Conservation (phyloP, 2,329 filamentous ascomycete species). For the Aspergillus sp. region DNA sequence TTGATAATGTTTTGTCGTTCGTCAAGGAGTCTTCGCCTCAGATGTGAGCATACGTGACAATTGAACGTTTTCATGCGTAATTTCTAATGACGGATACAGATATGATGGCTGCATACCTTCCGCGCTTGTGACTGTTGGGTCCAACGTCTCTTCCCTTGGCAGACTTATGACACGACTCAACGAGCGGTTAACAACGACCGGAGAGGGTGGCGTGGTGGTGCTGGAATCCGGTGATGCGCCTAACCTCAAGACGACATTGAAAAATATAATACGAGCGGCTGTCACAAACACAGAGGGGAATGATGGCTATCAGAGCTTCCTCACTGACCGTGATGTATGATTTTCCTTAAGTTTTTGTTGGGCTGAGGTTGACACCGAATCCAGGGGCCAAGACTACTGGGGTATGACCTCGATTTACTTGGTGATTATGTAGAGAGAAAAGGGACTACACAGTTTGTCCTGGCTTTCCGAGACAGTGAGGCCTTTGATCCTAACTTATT, state of each 20-base stretch:
- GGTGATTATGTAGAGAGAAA: slow-evolving; percentile 35
- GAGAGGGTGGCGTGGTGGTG: slow-evolving; percentile 30
- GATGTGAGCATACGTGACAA: slow-evolving; percentile 20
- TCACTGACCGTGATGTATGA: slow-evolving; percentile 32
- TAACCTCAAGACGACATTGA: slow-evolving; percentile 40
- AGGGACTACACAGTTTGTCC: slow-evolving; percentile 30
- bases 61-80: background rate
- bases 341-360: background rate
- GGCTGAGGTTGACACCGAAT: slow-evolving; percentile 7
- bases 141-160: slow-evolving; percentile 35
- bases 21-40: slow-evolving; percentile 26
- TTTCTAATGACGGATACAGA: slow-evolving; percentile 13
- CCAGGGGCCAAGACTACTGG: slow-evolving; percentile 35
- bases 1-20: slow-evolving; percentile 32
- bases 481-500: slow-evolving; percentile 39
- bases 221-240: slow-evolving; percentile 38
- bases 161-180: slow-evolving; percentile 32
- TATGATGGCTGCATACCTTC: slow-evolving; percentile 34
- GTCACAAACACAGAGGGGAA: slow-evolving; percentile 32
- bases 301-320: slow-evolving; percentile 31
- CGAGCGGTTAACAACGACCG: slow-evolving; percentile 21
- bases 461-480: slow-evolving; percentile 41
- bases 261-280: slow-evolving; percentile 37
- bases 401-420: slow-evolving; percentile 41
- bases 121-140: slow-evolving; percentile 36